phyloP scores from a whole-genome alignment of 208 protist species.

The Trypanosoma mega region DNA sequence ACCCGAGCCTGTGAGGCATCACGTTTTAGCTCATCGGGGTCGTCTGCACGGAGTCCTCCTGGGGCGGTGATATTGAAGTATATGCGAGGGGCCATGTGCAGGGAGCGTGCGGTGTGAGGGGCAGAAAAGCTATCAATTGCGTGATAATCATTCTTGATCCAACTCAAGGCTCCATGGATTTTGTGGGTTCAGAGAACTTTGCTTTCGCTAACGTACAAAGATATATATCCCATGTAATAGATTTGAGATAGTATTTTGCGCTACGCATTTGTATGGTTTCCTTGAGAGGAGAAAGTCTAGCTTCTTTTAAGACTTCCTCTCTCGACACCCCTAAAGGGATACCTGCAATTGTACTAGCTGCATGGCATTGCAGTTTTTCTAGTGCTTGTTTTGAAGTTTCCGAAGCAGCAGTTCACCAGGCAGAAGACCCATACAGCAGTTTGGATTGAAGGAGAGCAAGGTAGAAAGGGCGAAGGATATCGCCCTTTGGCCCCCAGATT shows the following conservation, averaged over 20 bases:
- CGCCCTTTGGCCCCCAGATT: not conserved
- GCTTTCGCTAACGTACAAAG: not conserved
- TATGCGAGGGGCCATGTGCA: not conserved
- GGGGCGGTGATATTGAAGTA: not conserved
- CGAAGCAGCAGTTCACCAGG: not conserved
- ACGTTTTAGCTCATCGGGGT: too few species aligned
- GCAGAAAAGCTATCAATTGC: not conserved
- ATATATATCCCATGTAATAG: not conserved
- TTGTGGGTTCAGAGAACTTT: not conserved
- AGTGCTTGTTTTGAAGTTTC: not conserved
- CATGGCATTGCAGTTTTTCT: not conserved
- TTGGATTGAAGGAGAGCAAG: not conserved
- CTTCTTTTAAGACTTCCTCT: not conserved
- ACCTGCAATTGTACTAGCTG: not conserved
- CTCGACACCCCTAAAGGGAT: not conserved
- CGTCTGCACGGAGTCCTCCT: not conserved
- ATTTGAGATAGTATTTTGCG: not conserved
- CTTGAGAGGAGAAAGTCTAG: too few species aligned
- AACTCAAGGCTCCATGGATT: not conserved
- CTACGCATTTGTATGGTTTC: not conserved
- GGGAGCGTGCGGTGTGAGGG: not conserved
- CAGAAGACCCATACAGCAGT: not conserved
- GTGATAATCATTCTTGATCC: not conserved
- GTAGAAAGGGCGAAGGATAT: not conserved
- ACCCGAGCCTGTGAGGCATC: too few species aligned